Evolutionary conservation across 805 yeast genomes (phyloP).

Genomic region (Priceomyces carsonii): DNA sequence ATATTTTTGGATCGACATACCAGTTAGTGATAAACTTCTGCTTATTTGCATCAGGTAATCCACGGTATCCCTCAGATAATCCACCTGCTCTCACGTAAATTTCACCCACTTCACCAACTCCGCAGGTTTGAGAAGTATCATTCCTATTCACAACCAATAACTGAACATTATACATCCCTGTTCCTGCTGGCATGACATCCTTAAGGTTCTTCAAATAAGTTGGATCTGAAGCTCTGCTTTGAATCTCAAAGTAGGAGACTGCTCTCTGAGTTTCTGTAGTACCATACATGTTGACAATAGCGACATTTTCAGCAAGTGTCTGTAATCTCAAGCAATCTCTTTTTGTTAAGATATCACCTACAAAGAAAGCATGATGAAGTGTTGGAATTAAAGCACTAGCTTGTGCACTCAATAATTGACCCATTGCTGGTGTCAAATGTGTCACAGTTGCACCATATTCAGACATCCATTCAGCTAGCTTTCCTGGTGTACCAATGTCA

Average conservation of each 20-base stretch:
- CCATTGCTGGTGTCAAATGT: constrained; percentile 99
- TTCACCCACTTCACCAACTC: constrained; percentile 98
- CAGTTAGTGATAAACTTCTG: constrained; percentile 89
- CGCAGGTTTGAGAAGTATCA: constrained; percentile 88
- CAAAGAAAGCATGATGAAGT: constrained; percentile 95
- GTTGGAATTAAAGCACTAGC: constrained; percentile 84
- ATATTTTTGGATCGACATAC: constrained; percentile 71
- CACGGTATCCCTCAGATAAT: constrained; percentile 92
- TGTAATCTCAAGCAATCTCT: constrained; percentile 95
- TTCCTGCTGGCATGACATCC: constrained; percentile 98
- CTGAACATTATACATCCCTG: constrained; percentile 96
- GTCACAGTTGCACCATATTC: constrained; percentile 91
- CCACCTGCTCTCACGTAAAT: constrained; percentile 98
- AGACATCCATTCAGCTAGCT: constrained; percentile 96
- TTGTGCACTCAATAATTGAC: constrained; percentile 93
- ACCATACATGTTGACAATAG: constrained; percentile 97
- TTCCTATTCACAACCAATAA: constrained; percentile 88
- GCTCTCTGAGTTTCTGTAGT: constrained; percentile 99
- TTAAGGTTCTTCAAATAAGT: constrained; percentile 79
- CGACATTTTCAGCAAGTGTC: constrained; percentile 84
- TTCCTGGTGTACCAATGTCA: constrained; percentile 98
- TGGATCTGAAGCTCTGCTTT: constrained; percentile 67
- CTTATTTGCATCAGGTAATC: constrained; percentile 83
- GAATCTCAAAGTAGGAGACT: constrained; percentile 89
- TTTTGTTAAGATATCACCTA: constrained; percentile 95